These are phyloP conservation scores for Trichophyton simii DNA, from an alignment of 2,329 filamentous ascomycete species.

Conservation along the genomic window DNA sequence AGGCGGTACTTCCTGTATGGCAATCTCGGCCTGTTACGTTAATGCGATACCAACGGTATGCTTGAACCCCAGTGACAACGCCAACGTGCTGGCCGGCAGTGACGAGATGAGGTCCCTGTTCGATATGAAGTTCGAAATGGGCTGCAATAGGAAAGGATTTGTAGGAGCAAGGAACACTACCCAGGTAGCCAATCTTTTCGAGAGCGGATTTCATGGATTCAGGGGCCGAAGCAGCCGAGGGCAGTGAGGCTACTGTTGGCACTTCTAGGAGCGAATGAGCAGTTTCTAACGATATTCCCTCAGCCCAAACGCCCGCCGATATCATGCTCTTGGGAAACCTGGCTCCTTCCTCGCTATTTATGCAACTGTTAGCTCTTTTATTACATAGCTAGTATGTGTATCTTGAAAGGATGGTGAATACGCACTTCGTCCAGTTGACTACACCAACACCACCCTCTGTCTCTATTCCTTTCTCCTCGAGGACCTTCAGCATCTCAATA, in stretches of 20 bases:
- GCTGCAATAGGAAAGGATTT: constrained; percentile 54
- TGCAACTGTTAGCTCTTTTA: neutral
- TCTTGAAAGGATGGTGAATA: neutral
- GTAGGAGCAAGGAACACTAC: constrained; percentile 44
- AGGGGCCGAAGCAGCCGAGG: constrained; percentile 38
- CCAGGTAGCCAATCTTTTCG: constrained; percentile 59
- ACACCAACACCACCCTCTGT: constrained; percentile 62
- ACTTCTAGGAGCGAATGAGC: constrained; percentile 54
- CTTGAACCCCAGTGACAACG: constrained; percentile 60
- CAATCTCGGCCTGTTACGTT: constrained; percentile 54
- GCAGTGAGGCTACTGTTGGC: constrained; percentile 31
- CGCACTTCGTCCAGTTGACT: constrained; percentile 64
- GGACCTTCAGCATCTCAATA: constrained; percentile 56
- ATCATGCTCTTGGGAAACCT: constrained; percentile 66
- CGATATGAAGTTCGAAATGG: constrained; percentile 76
- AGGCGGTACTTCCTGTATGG: constrained; percentile 64
- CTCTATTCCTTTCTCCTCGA: constrained; percentile 55
- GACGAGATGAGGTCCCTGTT: constrained; percentile 68
- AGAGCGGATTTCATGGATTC: constrained; percentile 58
- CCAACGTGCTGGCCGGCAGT: constrained; percentile 51
- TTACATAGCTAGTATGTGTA: neutral
- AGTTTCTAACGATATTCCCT: constrained; percentile 47
- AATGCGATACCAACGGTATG: constrained; percentile 61
- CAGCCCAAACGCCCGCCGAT: constrained; percentile 65
- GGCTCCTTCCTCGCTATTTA: constrained; percentile 61